phyloP scores from a whole-genome alignment of 2,329 filamentous ascomycete genomes.

The Dissoconium aciculare region DNA sequence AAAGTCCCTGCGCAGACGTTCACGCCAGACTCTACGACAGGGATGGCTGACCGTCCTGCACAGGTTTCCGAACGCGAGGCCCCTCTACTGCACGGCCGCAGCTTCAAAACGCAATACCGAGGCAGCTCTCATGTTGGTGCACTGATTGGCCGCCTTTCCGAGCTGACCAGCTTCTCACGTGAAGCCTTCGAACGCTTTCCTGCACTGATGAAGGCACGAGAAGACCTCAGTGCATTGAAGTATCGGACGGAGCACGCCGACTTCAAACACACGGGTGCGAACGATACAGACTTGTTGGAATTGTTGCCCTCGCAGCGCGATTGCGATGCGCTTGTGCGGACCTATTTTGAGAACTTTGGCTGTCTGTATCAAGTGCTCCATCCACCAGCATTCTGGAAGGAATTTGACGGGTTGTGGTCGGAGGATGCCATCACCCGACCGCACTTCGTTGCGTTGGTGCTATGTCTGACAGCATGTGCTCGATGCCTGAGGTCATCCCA shows the following conservation, averaged over 20 bases:
- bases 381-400: slow-evolving; percentile 36
- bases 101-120: slow-evolving; percentile 33
- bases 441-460: slow-evolving; percentile 28
- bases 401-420: slow-evolving; percentile 37
- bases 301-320: slow-evolving; percentile 24
- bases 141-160: slow-evolving; percentile 18
- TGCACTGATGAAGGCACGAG: slow-evolving; percentile 15
- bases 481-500: slow-evolving; percentile 20
- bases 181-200: slow-evolving; percentile 24
- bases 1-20: slow-evolving; percentile 12
- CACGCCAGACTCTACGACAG: slow-evolving; percentile 15
- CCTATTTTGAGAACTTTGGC: slow-evolving; percentile 40
- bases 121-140: slow-evolving; percentile 28
- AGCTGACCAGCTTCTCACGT: slow-evolving; percentile 17
- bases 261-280: slow-evolving; percentile 10
- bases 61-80: slow-evolving; percentile 22
- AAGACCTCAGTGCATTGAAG: slow-evolving; percentile 17
- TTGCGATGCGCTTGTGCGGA: slow-evolving; percentile 28
- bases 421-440: slow-evolving; percentile 13
- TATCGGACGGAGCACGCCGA: slow-evolving; percentile 13
- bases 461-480: slow-evolving; percentile 28
- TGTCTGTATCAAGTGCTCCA: slow-evolving; percentile 40
- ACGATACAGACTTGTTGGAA: slow-evolving; percentile 23
- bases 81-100: slow-evolving; percentile 29
- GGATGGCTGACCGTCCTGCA: slow-evolving; percentile 6